Conservation (phyloP, 345 rosid genomes). For the Eucalyptus melliodora region DNA sequence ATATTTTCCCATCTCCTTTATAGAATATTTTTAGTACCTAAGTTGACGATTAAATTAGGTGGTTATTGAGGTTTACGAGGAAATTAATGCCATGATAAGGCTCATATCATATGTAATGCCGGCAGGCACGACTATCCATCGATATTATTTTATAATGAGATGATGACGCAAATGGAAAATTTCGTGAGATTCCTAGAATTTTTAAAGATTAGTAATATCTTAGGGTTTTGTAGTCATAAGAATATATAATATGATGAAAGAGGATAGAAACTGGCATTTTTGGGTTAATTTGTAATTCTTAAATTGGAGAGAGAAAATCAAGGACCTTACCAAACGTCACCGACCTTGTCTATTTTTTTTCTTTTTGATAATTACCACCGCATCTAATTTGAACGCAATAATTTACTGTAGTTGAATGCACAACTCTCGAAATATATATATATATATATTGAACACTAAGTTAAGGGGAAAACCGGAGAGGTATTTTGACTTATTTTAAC, state of each 20-base stretch:
- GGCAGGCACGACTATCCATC: not conserved
- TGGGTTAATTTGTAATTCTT: not conserved
- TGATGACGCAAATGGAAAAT: not conserved
- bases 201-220: not conserved
- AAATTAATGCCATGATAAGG: not conserved
- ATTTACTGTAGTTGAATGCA: not conserved
- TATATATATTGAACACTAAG: not conserved
- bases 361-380: not conserved
- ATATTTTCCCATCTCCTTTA: not conserved
- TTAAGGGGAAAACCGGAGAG: not conserved
- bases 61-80: not conserved
- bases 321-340: not conserved
- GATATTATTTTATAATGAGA: not conserved
- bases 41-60: not conserved
- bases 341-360: not conserved
- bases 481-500: not conserved
- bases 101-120: not conserved
- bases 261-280: not conserved
- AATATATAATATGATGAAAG: not conserved
- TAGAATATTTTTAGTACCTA: not conserved
- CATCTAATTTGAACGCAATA: not conserved
- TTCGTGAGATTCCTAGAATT: not conserved
- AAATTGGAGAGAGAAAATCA: not conserved
- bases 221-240: not conserved
- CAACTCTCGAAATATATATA: not conserved